Percentiles rank a stretch among this genome's conserved stretches.
These are phyloP conservation scores for Pholiota conissans DNA, from an alignment of 768 basidiomycete genomes.

Conservation along the genomic window DNA sequence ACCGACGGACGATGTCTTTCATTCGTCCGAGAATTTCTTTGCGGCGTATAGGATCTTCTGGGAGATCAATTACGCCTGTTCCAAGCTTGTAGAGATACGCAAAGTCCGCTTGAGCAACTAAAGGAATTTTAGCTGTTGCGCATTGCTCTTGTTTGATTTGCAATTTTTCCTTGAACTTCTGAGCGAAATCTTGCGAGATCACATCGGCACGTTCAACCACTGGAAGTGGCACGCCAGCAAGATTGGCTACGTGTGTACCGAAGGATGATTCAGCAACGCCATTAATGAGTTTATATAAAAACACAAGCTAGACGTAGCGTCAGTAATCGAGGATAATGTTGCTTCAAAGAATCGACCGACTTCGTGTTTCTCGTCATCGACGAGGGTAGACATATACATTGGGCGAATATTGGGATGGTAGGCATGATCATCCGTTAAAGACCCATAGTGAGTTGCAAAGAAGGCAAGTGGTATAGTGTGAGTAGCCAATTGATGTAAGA, in stretches of 20 bases:
- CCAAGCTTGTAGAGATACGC: slow-evolving; percentile 71
- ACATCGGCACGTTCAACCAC: slow-evolving; percentile 89
- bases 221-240: slow-evolving; percentile 85
- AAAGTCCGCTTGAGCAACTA: slow-evolving; percentile 89
- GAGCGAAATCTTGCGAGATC: slow-evolving; percentile 84
- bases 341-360: slow-evolving; percentile 37
- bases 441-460: slow-evolving; percentile 98
- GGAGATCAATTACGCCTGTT: slow-evolving; percentile 49
- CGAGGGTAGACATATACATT: slow-evolving; percentile 94
- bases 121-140: slow-evolving; percentile 62
- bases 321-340: neutral
- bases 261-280: slow-evolving; percentile 89
- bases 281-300: slow-evolving; percentile 91
- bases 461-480: slow-evolving; percentile 90
- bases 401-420: slow-evolving; percentile 91
- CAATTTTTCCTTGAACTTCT: slow-evolving; percentile 81
- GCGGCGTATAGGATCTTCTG: slow-evolving; percentile 52
- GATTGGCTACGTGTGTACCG: slow-evolving; percentile 91
- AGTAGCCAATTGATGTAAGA: slow-evolving; percentile 92
- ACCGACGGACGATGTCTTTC: slow-evolving; percentile 34
- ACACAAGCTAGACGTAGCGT: slow-evolving; percentile 62
- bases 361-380: slow-evolving; percentile 90
- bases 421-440: slow-evolving; percentile 90
- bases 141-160: slow-evolving; percentile 59
- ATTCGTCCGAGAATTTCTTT: slow-evolving; percentile 55